Percentiles rank a stretch among this genome's conserved stretches.
Evolutionary conservation across 139 green algal genomes (phyloP).

Genomic region (Edaphochlamys debaryana): DNA sequence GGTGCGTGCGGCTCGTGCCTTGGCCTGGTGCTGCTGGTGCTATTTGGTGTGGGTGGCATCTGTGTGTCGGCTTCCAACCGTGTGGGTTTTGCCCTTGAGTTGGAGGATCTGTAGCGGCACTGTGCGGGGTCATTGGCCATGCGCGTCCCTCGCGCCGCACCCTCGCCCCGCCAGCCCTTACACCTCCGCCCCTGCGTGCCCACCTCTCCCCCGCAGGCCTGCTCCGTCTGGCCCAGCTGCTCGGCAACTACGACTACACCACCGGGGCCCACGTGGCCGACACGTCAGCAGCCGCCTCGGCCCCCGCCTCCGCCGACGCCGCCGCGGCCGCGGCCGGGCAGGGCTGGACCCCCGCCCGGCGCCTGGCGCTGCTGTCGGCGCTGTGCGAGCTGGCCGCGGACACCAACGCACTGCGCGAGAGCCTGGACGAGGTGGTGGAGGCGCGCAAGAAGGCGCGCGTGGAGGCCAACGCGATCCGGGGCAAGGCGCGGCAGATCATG

Average conservation of each 20-base stretch:
- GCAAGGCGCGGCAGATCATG: conserved; percentile 14
- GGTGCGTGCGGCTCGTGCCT: neutral
- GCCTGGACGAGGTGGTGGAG: conserved; percentile 43
- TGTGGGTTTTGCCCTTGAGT: too few species aligned
- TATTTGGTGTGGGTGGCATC: too few species aligned
- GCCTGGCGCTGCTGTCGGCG: conserved; percentile 53
- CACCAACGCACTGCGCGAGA: conserved; percentile 18
- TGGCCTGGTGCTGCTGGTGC: too few species aligned
- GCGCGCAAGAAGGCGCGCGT: conserved; percentile 42
- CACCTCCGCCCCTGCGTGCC: neutral
- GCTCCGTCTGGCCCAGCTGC: conserved; percentile 48
- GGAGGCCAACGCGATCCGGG: conserved; percentile 21
- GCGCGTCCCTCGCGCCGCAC: too few species aligned
- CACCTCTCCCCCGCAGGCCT: neutral
- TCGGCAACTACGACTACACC: conserved; percentile 37
- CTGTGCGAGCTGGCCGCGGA: conserved; percentile 42
- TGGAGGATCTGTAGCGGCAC: too few species aligned
- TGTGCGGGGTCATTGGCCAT: too few species aligned
- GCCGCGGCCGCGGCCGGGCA: neutral
- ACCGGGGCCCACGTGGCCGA: neutral
- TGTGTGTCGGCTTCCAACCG: too few species aligned
- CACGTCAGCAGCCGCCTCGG: neutral
- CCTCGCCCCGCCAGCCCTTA: neutral
- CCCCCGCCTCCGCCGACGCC: neutral
- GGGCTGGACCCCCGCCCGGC: conserved; percentile 44